Evolutionary conservation across 495 filamentous ascomycete genomes (phyloP).

Genomic region (Penicillium daleae): DNA sequence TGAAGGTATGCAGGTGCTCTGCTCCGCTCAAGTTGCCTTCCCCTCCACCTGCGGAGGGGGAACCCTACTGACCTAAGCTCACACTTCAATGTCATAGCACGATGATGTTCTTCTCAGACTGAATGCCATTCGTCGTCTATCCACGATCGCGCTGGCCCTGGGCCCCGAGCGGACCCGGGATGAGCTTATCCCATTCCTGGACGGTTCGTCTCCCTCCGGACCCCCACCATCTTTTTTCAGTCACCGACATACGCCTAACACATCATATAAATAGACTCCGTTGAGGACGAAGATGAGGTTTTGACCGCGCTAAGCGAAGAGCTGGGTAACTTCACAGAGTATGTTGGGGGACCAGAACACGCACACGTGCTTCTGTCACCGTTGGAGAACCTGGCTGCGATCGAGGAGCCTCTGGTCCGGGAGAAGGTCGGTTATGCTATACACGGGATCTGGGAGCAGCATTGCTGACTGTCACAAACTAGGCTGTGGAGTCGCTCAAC

Average conservation of each 20-base stretch:
- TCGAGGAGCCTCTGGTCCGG: conserved; percentile 94
- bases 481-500: conserved; percentile 98
- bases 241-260: conserved; percentile 31
- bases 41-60: conserved; percentile 16
- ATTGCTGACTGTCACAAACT: conserved; percentile 25
- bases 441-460: not conserved
- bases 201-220: conserved; percentile 64
- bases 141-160: conserved; percentile 94
- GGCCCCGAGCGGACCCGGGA: conserved; percentile 95
- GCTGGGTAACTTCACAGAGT: conserved; percentile 93
- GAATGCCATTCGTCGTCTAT: conserved; percentile 97
- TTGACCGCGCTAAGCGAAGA: conserved; percentile 96
- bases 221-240: conserved; percentile 10
- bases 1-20: conserved; percentile 70
- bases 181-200: conserved; percentile 97
- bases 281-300: conserved; percentile 98
- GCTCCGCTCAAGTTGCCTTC: not conserved
- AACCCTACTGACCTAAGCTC: conserved; percentile 25
- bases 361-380: conserved; percentile 96
- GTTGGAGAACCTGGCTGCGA: conserved; percentile 95
- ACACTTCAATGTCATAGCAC: conserved; percentile 61
- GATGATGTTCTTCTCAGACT: conserved; percentile 96
- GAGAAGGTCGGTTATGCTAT: conserved; percentile 73
- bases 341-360: conserved; percentile 91
- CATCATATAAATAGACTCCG: conserved; percentile 70